Base-by-base conservation (phyloP, 257 asterid genomes). In the Petrea volubilis region DNA sequence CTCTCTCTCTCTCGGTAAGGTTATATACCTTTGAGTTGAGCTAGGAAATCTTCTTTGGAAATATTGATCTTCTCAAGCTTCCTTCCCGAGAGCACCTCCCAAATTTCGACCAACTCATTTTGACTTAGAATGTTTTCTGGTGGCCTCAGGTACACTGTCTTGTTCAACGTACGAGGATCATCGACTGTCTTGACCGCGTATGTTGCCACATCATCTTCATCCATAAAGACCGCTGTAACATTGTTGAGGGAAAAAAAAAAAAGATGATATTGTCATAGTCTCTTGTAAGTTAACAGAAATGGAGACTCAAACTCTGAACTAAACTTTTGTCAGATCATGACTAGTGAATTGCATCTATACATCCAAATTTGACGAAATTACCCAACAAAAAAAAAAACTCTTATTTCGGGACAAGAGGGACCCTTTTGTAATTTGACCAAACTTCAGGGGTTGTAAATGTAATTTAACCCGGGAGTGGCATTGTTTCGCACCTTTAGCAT, bases 91-190 rank as follows among this genome's bases (percentile, higher is more conserved):
- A 88, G 83, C 3, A 77, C 76, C 83, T 93, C 98, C 96, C 96
- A 93, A 55, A 50, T 79, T 5, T 59, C 84, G 46, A 88, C 86
- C 62, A 93, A 64, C 57, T 90, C 85, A 50, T 55, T 64, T 55
- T 90, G 96, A 14, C 79, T 73, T 6, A 90, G 79, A 31, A 90
- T 76, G 71, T 93, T 93, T 47, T 84, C 85, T 2, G 76, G 84
- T 6, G 97, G 88, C 8, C 95, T 70, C 15, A 90, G 66, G 74
- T 90, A 88, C n/a, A 93, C 56, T 0, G 97, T 90, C 93, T 86
- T 93, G 89, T 90, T 90, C 80, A 79, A 28, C 10, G 97, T 74
- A 24, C 91, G 84, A 11, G 93, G 90, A 67, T 90, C 97, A 62
- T 88, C 96, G 2, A 87, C 60, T 36, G 85, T 55, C 81, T 86